Percentiles rank a stretch among this genome's conserved stretches.
Evolutionary conservation across 2,329 filamentous ascomycete genomes (phyloP).

Genomic region (Aureobasidium namibiae): DNA sequence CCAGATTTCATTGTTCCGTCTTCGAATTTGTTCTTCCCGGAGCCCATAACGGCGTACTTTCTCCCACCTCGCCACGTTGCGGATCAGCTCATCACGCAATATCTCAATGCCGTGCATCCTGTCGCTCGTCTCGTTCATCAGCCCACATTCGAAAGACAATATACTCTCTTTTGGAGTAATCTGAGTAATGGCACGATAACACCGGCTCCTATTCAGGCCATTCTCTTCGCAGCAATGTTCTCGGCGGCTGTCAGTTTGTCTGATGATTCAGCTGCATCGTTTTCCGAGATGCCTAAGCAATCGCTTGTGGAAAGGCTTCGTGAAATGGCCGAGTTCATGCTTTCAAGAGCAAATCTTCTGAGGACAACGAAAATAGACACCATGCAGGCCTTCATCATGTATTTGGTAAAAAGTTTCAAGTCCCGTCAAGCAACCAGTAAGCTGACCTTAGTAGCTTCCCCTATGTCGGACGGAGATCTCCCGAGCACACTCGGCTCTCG

Average conservation of each 20-base stretch:
- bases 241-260: constrained; percentile 60
- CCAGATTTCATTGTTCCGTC: constrained; percentile 59
- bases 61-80: constrained; percentile 51
- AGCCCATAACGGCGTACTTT: constrained; percentile 44
- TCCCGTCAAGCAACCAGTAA: neutral
- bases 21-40: constrained; percentile 59
- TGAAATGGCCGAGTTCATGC: constrained; percentile 56
- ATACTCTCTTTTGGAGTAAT: constrained; percentile 57
- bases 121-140: constrained; percentile 61
- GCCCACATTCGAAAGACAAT: constrained; percentile 58
- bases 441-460: constrained; percentile 47
- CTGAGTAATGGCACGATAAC: constrained; percentile 54
- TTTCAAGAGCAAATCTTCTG: constrained; percentile 62
- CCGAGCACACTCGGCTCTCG: constrained; percentile 62
- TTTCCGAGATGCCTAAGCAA: constrained; percentile 50
- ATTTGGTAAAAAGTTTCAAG: constrained; percentile 47
- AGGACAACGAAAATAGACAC: constrained; percentile 65
- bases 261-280: constrained; percentile 41
- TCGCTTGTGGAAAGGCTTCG: constrained; percentile 56
- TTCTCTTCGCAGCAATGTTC: constrained; percentile 63
- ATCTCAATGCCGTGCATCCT: constrained; percentile 60
- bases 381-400: constrained; percentile 69
- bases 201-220: constrained; percentile 54
- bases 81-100: constrained; percentile 57
- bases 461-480: constrained; percentile 66